A percentile compares a stretch with the other conserved stretches of the same genome.
phyloP scores from a whole-genome alignment of 345 rosid species.

The Hirschfeldia incana region DNA sequence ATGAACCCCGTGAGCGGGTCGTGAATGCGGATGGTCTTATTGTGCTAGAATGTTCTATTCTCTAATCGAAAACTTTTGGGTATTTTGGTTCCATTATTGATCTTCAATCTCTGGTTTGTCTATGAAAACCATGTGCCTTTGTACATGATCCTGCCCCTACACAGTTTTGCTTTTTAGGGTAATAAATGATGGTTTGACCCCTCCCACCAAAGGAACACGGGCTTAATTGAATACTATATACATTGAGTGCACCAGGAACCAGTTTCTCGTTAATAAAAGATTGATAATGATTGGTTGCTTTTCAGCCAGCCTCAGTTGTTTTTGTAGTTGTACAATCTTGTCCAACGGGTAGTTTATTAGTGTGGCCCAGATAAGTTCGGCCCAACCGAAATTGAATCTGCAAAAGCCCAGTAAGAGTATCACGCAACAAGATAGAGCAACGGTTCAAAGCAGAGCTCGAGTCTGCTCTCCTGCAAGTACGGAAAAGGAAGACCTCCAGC shows the following conservation, averaged over 20 bases:
- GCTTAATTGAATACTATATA: background rate
- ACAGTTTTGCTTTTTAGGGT: background rate
- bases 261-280: background rate
- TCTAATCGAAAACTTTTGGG: background rate
- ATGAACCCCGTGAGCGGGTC: too few relatives aligned
- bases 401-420: too few relatives aligned
- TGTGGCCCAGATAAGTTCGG: too few relatives aligned
- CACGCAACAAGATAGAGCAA: too few relatives aligned
- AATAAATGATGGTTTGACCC: background rate
- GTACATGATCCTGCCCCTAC: conserved; percentile 1
- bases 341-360: background rate
- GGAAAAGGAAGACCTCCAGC: too few relatives aligned
- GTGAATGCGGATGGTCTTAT: too few relatives aligned
- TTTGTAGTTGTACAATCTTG: background rate
- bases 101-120: background rate
- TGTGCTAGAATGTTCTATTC: background rate
- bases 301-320: background rate
- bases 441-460: too few relatives aligned
- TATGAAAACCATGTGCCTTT: background rate
- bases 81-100: background rate
- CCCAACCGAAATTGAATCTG: too few relatives aligned
- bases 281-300: background rate
- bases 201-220: background rate
- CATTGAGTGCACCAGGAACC: background rate
- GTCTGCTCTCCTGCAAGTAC: too few relatives aligned